phyloP scores from a whole-genome alignment of 148 eudicot species.

The Tetragonia tetragonoides region DNA sequence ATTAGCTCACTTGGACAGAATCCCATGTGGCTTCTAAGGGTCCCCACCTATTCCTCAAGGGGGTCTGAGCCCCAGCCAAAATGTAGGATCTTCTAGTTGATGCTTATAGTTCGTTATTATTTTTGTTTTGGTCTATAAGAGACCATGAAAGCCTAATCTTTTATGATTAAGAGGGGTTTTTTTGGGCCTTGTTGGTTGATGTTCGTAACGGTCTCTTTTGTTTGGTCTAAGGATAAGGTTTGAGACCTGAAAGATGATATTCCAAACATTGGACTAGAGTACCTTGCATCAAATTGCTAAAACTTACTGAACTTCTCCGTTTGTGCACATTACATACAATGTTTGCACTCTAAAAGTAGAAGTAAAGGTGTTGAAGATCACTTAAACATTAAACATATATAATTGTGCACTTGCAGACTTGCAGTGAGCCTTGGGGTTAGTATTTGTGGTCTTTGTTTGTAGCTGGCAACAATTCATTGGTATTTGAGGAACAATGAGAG shows the following conservation, averaged over 20 bases:
- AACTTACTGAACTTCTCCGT: background rate
- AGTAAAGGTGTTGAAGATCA: background rate
- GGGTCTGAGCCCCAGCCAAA: background rate
- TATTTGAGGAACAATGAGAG: background rate
- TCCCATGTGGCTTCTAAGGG: background rate
- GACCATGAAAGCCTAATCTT: background rate
- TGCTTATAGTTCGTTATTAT: background rate
- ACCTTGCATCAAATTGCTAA: background rate
- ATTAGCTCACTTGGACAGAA: background rate
- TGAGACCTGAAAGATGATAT: background rate
- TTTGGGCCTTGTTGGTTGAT: background rate
- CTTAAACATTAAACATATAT: background rate
- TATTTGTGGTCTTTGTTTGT: background rate
- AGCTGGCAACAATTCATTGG: background rate
- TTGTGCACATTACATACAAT: background rate
- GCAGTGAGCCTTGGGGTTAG: background rate
- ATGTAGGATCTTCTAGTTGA: background rate
- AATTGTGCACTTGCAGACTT: background rate
- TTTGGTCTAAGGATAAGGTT: background rate
- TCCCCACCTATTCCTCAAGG: background rate
- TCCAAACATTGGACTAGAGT: background rate
- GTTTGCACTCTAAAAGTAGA: background rate
- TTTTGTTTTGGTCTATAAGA: background rate
- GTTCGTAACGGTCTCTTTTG: background rate
- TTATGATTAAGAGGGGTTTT: background rate